Conservation (phyloP, 2,329 filamentous ascomycete genomes). For the Cladophialophora exuberans region DNA sequence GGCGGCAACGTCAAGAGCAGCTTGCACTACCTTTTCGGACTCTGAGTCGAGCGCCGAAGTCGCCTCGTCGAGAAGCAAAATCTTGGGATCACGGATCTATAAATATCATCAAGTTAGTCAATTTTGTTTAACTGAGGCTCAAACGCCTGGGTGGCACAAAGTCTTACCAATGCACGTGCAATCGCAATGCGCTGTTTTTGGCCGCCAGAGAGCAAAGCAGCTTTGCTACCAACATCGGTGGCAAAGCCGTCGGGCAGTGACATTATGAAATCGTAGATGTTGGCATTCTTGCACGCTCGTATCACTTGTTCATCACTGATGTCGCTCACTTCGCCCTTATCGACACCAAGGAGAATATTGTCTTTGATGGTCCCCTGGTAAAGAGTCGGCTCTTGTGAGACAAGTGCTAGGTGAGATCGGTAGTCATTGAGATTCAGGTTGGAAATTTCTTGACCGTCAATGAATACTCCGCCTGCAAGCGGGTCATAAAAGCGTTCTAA, state of each 20-base stretch:
- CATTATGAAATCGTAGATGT: slow-evolving; percentile 90
- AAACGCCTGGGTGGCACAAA: no score
- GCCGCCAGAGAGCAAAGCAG: slow-evolving; percentile 80
- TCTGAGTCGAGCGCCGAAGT: slow-evolving; percentile 57
- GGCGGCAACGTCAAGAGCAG: slow-evolving; percentile 77
- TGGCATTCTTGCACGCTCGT: slow-evolving; percentile 83
- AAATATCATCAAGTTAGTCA: no score
- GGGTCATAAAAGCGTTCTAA: slow-evolving; percentile 96
- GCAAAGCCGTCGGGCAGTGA: slow-evolving; percentile 84
- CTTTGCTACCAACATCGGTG: slow-evolving; percentile 85
- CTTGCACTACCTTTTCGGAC: slow-evolving; percentile 62
- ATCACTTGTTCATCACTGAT: slow-evolving; percentile 73
- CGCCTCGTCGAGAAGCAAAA: slow-evolving; percentile 82
- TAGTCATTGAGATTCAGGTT: slow-evolving; percentile 84
- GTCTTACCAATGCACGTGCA: slow-evolving; percentile 82
- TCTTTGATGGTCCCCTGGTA: slow-evolving; percentile 92
- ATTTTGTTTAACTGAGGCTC: no score
- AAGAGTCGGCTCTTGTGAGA: slow-evolving; percentile 90
- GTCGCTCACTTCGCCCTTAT: slow-evolving; percentile 69
- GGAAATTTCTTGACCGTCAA: slow-evolving; percentile 83
- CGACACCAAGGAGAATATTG: slow-evolving; percentile 81
- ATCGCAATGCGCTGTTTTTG: slow-evolving; percentile 96
- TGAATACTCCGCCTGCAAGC: slow-evolving; percentile 73
- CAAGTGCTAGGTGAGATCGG: slow-evolving; percentile 79
- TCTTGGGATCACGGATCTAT: slow-evolving; percentile 88